Base-by-base conservation (phyloP, 768 basidiomycete species). In the Phallus indusiatus region DNA sequence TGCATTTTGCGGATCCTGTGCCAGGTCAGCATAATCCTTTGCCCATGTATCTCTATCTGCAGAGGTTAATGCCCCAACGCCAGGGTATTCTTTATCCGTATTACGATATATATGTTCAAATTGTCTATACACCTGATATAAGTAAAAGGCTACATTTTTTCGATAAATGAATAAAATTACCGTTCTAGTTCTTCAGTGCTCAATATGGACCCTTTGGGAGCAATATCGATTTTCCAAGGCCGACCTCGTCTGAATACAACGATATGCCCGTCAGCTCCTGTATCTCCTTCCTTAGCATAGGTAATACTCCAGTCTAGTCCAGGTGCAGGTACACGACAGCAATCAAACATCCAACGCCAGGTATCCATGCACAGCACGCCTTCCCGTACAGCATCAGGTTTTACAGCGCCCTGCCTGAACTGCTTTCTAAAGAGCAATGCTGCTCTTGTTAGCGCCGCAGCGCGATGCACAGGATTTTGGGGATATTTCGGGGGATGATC, bases 291-390 rank as follows among this genome's bases (percentile, higher is more conserved):
- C 54, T 79, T 73, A 0, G 88, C 83, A 62, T 88, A 81, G 16
- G 84, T 82, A 18, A 84, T 72, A 62, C 84, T 83, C 81, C 89
- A 89, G 68, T 97, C 94, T 3, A 83, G 71, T 17, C 87, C 86
- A 10, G 75, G 70, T 1, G 87, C 86, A 1, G 90, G 90, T 18
- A 93, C 75, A 57, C 90, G 86, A 63, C 82, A 89, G 68, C 89
- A 90, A 68, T 93, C 90, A 64, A 93, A 93, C 90, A 93, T 91
- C 90, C 90, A 93, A 53, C 88, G 75, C 70, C 86, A 92, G 7
- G 87, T 87, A 67, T 93, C 90, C 90, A 93, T 92, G 67, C 90
- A 93, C 8, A 90, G 65, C 16, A 85, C 79, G 0, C 80, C 78
- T 58, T 86, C 88, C 67, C 81, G 87, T 14, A 82, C 81, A 1